A percentile compares a stretch with the other conserved stretches of the same genome.
Evolutionary conservation across 2,329 filamentous ascomycete species (phyloP).

Genomic region (Hypoxylon sp.): DNA sequence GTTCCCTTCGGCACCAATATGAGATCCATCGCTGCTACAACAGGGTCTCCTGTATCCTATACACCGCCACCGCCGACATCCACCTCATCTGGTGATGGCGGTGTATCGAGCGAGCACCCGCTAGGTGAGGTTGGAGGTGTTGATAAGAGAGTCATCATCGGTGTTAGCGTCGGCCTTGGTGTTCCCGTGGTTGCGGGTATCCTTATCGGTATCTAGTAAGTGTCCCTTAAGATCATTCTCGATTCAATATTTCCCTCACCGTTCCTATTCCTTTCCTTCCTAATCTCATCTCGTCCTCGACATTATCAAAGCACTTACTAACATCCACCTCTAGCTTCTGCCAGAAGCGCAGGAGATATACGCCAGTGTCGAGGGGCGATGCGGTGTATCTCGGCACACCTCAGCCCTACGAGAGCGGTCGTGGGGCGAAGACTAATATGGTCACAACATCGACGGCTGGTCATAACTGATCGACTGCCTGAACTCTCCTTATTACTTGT

Average conservation of each 20-base stretch:
- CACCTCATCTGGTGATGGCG: constrained; percentile 6
- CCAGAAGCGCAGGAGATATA: constrained; percentile 40
- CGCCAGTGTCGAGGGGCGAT: constrained; percentile 30
- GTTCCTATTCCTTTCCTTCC: neutral
- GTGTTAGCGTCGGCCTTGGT: constrained; percentile 64
- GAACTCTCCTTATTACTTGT: neutral
- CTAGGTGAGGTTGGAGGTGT: constrained; percentile 54
- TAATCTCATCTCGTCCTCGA: neutral
- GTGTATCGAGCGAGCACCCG: constrained; percentile 44
- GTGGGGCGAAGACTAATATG: constrained; percentile 9
- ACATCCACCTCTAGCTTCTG: constrained; percentile 35
- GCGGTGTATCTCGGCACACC: constrained; percentile 34
- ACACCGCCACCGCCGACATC: constrained; percentile 55
- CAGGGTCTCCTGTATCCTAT: constrained; percentile 63
- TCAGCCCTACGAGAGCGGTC: constrained; percentile 24
- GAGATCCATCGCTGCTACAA: constrained; percentile 57
- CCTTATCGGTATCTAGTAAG: constrained; percentile 55
- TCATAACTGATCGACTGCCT: neutral
- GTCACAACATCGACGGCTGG: neutral
- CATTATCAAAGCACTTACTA: constrained; percentile 22
- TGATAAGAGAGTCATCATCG: constrained; percentile 64
- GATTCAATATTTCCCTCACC: neutral
- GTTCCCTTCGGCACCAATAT: constrained; percentile 62
- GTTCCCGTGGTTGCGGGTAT: constrained; percentile 57
- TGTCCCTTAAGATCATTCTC: constrained; percentile 10